Percentiles rank a stretch among this genome's conserved stretches.
Evolutionary conservation across 148 eudicot species (phyloP).

Genomic region (Rheum nobile): DNA sequence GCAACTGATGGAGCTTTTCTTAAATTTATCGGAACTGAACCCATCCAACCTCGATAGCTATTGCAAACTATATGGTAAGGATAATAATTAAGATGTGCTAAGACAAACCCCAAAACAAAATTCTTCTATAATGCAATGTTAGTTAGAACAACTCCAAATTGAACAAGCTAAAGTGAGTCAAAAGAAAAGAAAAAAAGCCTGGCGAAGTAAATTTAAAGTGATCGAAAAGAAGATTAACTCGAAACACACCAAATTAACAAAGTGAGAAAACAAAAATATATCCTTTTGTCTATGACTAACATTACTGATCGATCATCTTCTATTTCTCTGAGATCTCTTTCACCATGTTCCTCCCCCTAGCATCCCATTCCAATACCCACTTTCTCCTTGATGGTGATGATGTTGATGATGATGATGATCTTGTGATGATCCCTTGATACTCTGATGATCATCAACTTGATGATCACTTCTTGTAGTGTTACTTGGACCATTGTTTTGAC

Average conservation of each 20-base stretch:
- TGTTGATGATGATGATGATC: constrained; percentile 8
- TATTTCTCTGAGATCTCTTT: not conserved
- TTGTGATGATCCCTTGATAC: constrained; percentile 17
- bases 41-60: not conserved
- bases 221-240: not conserved
- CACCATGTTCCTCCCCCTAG: constrained; percentile 46
- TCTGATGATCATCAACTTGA: constrained; percentile 26
- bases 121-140: not conserved
- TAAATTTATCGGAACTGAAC: not conserved
- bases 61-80: not conserved
- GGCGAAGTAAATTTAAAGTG: not conserved
- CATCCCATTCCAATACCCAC: constrained; percentile 42
- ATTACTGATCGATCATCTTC: not conserved
- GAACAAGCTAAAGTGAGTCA: not conserved
- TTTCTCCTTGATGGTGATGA: constrained; percentile 16
- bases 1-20: no score
- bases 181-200: not conserved
- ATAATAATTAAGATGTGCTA: not conserved
- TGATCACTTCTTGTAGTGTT: constrained; percentile 4
- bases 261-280: not conserved
- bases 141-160: constrained; percentile 7
- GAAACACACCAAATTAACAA: not conserved
- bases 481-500: not conserved
- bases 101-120: not conserved
- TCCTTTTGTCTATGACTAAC: not conserved